Evolutionary conservation across 1,139 yeast genomes (phyloP), one percentile per base, ranked within the genome.

Genomic region (Candida neerlandica): DNA sequence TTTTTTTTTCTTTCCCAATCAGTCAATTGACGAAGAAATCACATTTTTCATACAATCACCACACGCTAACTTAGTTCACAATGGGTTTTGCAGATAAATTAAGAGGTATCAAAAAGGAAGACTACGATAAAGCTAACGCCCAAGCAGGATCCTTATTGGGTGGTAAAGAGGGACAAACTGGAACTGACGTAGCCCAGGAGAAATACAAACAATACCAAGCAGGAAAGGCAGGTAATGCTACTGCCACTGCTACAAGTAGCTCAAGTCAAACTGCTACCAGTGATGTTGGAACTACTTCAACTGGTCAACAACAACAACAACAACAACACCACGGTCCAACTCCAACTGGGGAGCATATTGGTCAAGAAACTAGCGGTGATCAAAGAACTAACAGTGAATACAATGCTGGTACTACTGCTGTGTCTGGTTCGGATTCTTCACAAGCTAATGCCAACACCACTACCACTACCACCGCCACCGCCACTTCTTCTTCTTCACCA

Each of bases 71-170:
- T n/a, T n/a, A n/a, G n/a, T n/a, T n/a, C n/a, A n/a, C n/a, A n/a
- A 51, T 51, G 54, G 54, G 54, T 37, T 51, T 51, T 49, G 49
- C 54, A 16, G 54, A 51, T 19, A 51, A 51, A 47, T 51, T 51
- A 45, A 51, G 49, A 45, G 54, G 54, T 23, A 33, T 49, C 37
- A 49, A 47, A 15, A 51, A 51, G 41, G 50, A 47, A 30, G 54
- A 51, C 35, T 41, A 35, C 33, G 54, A 51, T 23, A 49, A 45
- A 33, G 46, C 41, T 41, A 51, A 51, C 29, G 35, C 46, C 32
- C 52, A 47, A 49, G 51, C 54, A 14, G 54, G 54, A 27, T 49
- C 49, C 38, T 51, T 45, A 33, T 43, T 43, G 21, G 54, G 54
- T 27, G 53, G 51, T 26, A 51, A 51, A 45, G 54, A 51, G 9